phyloP scores from a whole-genome alignment of 768 basidiomycete species.

The Tylopilus felleus region DNA sequence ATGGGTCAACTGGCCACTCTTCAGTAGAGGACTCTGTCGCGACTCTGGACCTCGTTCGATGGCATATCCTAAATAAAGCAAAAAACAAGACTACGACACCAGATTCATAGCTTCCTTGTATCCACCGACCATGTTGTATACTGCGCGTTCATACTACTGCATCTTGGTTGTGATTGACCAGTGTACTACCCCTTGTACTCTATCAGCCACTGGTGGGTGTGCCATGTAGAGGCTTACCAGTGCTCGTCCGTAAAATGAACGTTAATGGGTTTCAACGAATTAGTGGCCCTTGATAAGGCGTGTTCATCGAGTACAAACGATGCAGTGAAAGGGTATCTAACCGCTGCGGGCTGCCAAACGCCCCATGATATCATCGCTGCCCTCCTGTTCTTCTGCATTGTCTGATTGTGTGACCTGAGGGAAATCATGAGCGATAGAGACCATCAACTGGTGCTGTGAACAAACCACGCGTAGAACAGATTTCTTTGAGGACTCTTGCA shows the following conservation, averaged over 20 bases:
- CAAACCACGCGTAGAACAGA: constrained; percentile 58
- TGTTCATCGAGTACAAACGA: constrained; percentile 11
- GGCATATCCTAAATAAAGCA: constrained; percentile 66
- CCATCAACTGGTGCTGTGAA: constrained; percentile 4
- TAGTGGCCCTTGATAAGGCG: constrained; percentile 26
- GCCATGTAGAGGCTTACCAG: neutral
- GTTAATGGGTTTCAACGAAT: constrained; percentile 21
- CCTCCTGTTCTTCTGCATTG: constrained; percentile 81
- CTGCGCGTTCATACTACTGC: neutral
- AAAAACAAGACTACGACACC: constrained; percentile 28
- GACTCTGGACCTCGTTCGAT: constrained; percentile 84
- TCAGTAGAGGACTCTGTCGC: constrained; percentile 88
- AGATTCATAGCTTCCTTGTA: constrained; percentile 11
- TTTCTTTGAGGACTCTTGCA: constrained; percentile 88
- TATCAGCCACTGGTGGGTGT: neutral
- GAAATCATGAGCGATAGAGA: constrained; percentile 4
- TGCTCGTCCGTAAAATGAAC: neutral
- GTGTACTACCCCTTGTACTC: neutral
- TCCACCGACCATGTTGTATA: neutral
- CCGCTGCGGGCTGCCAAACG: constrained; percentile 71
- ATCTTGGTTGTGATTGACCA: neutral
- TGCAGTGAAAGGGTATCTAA: constrained; percentile 37
- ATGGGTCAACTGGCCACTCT: constrained; percentile 74
- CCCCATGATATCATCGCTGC: constrained; percentile 75
- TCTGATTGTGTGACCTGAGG: constrained; percentile 81